phyloP scores from a whole-genome alignment of 768 basidiomycete genomes.

The Lanmaoa pseudosensibilis region DNA sequence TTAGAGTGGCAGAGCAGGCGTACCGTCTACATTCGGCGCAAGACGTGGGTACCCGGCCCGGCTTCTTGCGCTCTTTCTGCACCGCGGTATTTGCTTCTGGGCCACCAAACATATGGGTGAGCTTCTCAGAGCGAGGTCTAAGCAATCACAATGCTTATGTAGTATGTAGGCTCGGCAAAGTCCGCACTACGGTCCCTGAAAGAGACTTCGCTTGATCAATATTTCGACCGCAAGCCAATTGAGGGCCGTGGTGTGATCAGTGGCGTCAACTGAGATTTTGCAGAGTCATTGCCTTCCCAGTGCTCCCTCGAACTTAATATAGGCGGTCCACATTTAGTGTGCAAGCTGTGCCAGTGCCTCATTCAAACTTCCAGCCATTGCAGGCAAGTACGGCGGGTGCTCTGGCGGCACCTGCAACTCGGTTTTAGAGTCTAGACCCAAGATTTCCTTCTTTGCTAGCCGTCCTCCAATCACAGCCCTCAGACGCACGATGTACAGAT shows the following conservation, averaged over 20 bases:
- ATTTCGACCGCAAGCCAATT: not conserved
- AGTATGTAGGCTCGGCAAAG: conserved; percentile 2
- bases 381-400: no score
- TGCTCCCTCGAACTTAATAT: no score
- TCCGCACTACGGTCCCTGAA: not conserved
- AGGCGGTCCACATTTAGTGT: no score
- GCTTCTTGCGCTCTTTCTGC: conserved; percentile 43
- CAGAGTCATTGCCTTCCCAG: no score
- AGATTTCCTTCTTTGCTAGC: no score
- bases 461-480: no score
- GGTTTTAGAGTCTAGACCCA: no score
- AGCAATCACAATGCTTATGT: not conserved
- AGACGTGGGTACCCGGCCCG: conserved; percentile 47
- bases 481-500: no score
- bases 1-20: conserved; percentile 1
- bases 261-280: not conserved
- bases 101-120: conserved; percentile 2
- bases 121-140: not conserved
- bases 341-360: no score
- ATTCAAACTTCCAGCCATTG: no score
- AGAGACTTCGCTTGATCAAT: not conserved
- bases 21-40: conserved; percentile 43
- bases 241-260: not conserved
- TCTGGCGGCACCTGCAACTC: no score
- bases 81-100: conserved; percentile 10